Conservation (phyloP, 768 basidiomycete genomes). For the Imleria badia region DNA sequence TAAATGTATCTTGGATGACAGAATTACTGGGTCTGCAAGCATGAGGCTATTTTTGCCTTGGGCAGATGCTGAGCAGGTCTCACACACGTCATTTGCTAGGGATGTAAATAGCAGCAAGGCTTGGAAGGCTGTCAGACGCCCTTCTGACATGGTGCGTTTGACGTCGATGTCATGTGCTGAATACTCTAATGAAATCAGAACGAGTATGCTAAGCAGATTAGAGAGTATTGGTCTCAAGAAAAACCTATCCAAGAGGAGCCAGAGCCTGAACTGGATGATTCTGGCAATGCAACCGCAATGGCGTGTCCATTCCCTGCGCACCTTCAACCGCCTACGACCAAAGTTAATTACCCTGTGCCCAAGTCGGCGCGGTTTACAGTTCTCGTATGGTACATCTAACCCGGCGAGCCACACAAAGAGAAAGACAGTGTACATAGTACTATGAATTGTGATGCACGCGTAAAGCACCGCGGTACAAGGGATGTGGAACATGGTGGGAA, state of each 20-base stretch:
- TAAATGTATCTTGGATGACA: conserved; percentile 30
- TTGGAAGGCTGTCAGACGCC: conserved; percentile 84
- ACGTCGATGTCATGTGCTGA: background rate
- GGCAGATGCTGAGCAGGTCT: conserved; percentile 69
- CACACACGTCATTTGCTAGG: conserved; percentile 70
- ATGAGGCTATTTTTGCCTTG: conserved; percentile 78
- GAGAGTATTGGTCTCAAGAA: conserved; percentile 74
- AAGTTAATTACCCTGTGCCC: too few species aligned
- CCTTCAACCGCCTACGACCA: conserved; percentile 23
- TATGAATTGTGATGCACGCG: too few species aligned
- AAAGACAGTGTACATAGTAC: too few species aligned
- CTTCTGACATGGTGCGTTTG: conserved; percentile 86
- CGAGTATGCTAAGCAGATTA: conserved; percentile 90
- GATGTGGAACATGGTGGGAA: too few species aligned
- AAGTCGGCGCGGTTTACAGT: too few species aligned
- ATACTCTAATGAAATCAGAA: conserved; percentile 52
- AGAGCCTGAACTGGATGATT: conserved; percentile 28
- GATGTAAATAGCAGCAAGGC: conserved; percentile 80
- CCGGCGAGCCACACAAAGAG: too few species aligned
- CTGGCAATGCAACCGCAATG: background rate
- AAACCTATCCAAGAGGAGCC: conserved; percentile 38
- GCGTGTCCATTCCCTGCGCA: conserved; percentile 27
- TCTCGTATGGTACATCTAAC: too few species aligned
- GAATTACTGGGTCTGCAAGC: conserved; percentile 83
- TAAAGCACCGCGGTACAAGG: too few species aligned